These are phyloP conservation scores for Cyberlindnera nakhonratchasimensis DNA, from an alignment of 805 yeast species.

Conservation along the genomic window DNA sequence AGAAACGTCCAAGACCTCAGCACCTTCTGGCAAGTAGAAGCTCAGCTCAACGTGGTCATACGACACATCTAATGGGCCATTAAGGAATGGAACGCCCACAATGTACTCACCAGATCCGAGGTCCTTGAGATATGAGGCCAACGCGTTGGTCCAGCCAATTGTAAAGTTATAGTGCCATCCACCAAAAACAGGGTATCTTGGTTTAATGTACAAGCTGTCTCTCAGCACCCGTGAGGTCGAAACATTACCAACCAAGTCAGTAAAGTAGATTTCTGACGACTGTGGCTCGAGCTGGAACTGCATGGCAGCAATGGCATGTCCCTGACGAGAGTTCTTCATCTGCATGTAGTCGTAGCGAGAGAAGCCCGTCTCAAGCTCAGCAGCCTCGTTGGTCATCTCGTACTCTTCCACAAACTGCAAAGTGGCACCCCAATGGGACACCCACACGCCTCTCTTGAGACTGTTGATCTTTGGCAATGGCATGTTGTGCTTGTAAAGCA, in stretches of 20 bases:
- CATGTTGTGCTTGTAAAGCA: slow-evolving; percentile 59
- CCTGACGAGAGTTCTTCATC: slow-evolving; percentile 46
- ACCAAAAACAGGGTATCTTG: slow-evolving; percentile 93
- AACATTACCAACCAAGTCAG: slow-evolving; percentile 91
- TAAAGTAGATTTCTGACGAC: slow-evolving; percentile 67
- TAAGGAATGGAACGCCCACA: slow-evolving; percentile 65
- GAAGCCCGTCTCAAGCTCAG: slow-evolving; percentile 65
- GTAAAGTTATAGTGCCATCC: slow-evolving; percentile 96
- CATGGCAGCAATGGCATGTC: slow-evolving; percentile 59
- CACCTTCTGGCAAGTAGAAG: slow-evolving; percentile 84
- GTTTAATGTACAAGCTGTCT: slow-evolving; percentile 54
- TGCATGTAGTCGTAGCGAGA: slow-evolving; percentile 76
- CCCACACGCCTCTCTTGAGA: slow-evolving; percentile 76
- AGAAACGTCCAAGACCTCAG: slow-evolving; percentile 52
- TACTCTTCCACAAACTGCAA: slow-evolving; percentile 81
- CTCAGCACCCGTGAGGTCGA: slow-evolving; percentile 57
- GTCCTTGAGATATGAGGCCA: slow-evolving; percentile 49
- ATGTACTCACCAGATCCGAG: slow-evolving; percentile 42
- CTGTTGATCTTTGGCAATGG: slow-evolving; percentile 62
- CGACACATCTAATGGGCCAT: slow-evolving; percentile 65
- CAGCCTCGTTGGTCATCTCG: slow-evolving; percentile 74
- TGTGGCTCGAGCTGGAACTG: slow-evolving; percentile 51
- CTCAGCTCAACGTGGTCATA: slow-evolving; percentile 60
- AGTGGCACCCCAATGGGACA: slow-evolving; percentile 77
- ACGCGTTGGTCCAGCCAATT: slow-evolving; percentile 79